Base-by-base conservation (phyloP, 31 red algal species). In the Odonthalia washingtoniensis region DNA sequence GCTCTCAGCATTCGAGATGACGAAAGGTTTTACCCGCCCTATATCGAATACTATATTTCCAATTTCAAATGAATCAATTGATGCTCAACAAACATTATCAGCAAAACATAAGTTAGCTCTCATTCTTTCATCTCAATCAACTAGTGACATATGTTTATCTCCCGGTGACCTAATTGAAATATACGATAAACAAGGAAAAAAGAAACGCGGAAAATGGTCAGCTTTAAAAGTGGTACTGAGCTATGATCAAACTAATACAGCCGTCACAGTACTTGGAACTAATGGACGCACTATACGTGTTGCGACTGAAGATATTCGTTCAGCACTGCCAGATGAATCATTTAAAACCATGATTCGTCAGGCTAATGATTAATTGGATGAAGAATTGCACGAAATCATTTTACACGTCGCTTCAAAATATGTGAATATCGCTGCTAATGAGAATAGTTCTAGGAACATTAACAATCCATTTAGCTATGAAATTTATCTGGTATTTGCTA, bases 191-290 rank as follows among this genome's bases (percentile, higher is more conserved):
- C 28, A 28, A 21, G 28, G 28, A 4, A 38, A 77, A 14, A 37
- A 77, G 39, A 77, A 77, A 18, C 30, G 74, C 6, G 74, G 74
- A 16, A 77, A 46, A 26, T 77, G 41, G 74, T 45, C 38, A 6
- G 5, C n/a, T 14, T 6, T 12, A 14, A 40, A 16, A 9, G 12
- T 46, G 16, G 38, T 77, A 40, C 37, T 77, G 33, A 38, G 12
- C 5, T 44, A 44, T 18, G 74, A 77, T 28, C 9, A 37, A 38
- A 44, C 17, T 9, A 77, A 44, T 77, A 12, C 12, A 5, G 43
- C 74, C 43, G 74, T 77, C 40, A 77, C 74, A n/a, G 74, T 77
- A 14, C 74, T 37, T 37, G 74, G 38, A 46, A 9, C 74, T 4
- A 77, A 77, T 14, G 30, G 74, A 26, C 5, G 74, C 5, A 77